These are phyloP conservation scores for Fistulifera solaris DNA, from an alignment of 108 stramenopile genomes.

Conservation along the genomic window DNA sequence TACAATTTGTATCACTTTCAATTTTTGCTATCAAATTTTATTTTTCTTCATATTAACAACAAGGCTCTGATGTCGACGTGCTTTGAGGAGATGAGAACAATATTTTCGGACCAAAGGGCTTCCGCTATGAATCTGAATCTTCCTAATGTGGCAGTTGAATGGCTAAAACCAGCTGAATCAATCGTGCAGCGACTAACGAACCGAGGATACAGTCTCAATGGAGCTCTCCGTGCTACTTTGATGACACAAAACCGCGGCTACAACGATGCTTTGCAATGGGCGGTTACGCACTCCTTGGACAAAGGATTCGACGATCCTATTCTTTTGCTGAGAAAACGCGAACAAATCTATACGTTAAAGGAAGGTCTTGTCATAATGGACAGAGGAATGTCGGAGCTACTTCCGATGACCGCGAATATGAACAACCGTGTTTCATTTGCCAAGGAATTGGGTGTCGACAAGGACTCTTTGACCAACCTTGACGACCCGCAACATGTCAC, in stretches of 20 bases:
- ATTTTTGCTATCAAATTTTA: neutral
- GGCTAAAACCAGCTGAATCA: neutral
- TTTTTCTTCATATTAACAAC: neutral
- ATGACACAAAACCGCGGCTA: conserved; percentile 49
- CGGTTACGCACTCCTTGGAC: conserved; percentile 60
- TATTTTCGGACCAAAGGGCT: neutral
- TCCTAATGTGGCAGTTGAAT: neutral
- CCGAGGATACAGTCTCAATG: conserved; percentile 63
- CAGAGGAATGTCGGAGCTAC: too few relatives aligned
- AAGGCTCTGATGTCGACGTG: neutral
- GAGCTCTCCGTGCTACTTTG: conserved; percentile 50
- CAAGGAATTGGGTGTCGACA: too few relatives aligned
- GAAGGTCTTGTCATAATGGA: too few relatives aligned
- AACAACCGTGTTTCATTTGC: too few relatives aligned
- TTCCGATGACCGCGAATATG: too few relatives aligned
- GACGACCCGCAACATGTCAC: too few relatives aligned
- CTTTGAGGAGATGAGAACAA: neutral
- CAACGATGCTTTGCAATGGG: conserved; percentile 64
- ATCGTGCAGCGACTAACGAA: conserved; percentile 29
- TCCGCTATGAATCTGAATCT: too few relatives aligned
- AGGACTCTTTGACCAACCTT: too few relatives aligned
- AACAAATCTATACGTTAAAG: conserved; percentile 6
- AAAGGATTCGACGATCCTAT: conserved; percentile 58
- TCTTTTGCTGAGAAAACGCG: conserved; percentile 17
- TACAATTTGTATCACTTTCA: neutral